A percentile compares a stretch with the other conserved stretches of the same genome.
Conservation (phyloP, 2,329 filamentous ascomycete genomes). For the Rutstroemia sydowiana region DNA sequence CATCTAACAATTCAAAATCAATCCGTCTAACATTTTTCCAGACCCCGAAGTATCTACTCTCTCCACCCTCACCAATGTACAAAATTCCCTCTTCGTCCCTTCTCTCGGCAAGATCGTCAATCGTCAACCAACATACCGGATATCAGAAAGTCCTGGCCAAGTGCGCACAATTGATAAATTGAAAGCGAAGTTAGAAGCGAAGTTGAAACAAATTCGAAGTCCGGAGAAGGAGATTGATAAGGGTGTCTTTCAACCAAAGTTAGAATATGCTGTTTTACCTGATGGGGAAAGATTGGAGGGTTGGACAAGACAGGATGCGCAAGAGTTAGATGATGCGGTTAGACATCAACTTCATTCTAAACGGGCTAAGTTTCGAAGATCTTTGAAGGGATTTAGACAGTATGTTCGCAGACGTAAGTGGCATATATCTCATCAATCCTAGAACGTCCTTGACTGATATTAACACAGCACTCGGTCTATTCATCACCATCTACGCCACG, state of each 20-base stretch:
- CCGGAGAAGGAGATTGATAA: slow-evolving; percentile 9
- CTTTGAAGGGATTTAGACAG: slow-evolving; percentile 70
- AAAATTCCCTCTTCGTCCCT: slow-evolving; percentile 81
- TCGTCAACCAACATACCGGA: slow-evolving; percentile 39
- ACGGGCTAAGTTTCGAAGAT: slow-evolving; percentile 69
- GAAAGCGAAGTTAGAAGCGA: slow-evolving; percentile 18
- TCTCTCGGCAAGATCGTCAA: slow-evolving; percentile 68
- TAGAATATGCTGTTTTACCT: slow-evolving; percentile 64
- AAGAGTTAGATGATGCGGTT: slow-evolving; percentile 77
- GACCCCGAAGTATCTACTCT: slow-evolving; percentile 79
- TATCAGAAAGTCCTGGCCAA: slow-evolving; percentile 15
- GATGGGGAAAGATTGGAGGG: slow-evolving; percentile 64
- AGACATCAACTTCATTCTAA: slow-evolving; percentile 79
- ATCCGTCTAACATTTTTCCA: slow-evolving; percentile 33
- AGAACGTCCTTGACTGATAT: background rate
- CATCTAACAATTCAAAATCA: background rate
- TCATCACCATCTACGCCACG: slow-evolving; percentile 74
- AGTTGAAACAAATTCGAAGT: slow-evolving; percentile 14
- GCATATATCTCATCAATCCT: too few relatives aligned
- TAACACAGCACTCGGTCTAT: slow-evolving; percentile 59
- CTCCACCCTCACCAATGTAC: slow-evolving; percentile 78
- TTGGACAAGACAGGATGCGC: slow-evolving; percentile 69
- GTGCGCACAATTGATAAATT: slow-evolving; percentile 19
- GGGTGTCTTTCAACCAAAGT: slow-evolving; percentile 15
- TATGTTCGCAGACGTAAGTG: slow-evolving; percentile 64